Percentiles rank a stretch among this genome's conserved stretches.
Conservation (phyloP, 164 flowering plant species). For the Chloranthus sessilifolius region DNA sequence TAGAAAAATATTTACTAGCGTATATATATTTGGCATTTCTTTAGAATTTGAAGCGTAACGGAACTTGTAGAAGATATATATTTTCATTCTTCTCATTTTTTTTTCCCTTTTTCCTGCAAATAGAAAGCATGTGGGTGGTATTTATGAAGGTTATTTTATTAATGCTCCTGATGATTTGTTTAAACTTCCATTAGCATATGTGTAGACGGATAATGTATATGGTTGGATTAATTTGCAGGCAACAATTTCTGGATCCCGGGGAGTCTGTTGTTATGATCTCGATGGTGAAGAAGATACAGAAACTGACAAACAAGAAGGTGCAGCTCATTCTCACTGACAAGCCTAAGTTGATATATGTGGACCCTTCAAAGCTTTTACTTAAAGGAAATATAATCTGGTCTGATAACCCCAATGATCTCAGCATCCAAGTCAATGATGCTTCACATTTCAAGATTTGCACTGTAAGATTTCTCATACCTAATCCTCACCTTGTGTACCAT, state of each 20-base stretch:
- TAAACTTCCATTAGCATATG: too few relatives aligned
- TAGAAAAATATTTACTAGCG: too few relatives aligned
- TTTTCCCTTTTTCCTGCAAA: too few relatives aligned
- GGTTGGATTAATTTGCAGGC: too few relatives aligned
- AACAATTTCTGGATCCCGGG: slow-evolving; percentile 92
- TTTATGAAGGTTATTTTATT: too few relatives aligned
- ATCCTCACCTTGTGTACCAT: neutral
- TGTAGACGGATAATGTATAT: too few relatives aligned
- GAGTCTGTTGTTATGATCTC: slow-evolving; percentile 97
- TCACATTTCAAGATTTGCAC: slow-evolving; percentile 85
- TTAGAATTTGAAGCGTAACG: too few relatives aligned
- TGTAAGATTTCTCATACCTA: slow-evolving; percentile 29
- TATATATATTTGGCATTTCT: too few relatives aligned
- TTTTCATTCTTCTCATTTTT: too few relatives aligned
- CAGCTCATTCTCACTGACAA: slow-evolving; percentile 97
- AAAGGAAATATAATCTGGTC: slow-evolving; percentile 92
- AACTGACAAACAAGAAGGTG: slow-evolving; percentile 89
- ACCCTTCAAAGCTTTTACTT: slow-evolving; percentile 70
- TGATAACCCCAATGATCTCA: slow-evolving; percentile 75
- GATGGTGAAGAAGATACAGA: slow-evolving; percentile 84
- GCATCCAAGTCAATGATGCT: slow-evolving; percentile 68
- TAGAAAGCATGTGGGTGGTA: too few relatives aligned
- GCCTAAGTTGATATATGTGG: slow-evolving; percentile 86
- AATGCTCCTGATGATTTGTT: too few relatives aligned
- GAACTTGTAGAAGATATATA: too few relatives aligned